Evolutionary conservation across 495 filamentous ascomycete species (phyloP).

Genomic region (Letharia lupina): DNA sequence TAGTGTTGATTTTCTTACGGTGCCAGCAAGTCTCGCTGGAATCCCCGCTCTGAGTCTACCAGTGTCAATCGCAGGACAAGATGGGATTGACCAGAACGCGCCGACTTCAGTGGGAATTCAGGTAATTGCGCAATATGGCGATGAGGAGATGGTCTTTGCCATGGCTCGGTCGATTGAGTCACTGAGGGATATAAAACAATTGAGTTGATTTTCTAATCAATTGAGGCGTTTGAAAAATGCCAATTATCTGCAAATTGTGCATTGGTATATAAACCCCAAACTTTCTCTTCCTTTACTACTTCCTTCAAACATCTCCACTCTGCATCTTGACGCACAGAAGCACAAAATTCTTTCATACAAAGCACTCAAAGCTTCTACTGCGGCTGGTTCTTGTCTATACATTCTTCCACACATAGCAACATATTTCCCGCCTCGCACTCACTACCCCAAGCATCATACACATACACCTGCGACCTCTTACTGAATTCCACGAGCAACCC

Average conservation of each 20-base stretch:
- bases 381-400: neutral
- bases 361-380: neutral
- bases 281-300: neutral
- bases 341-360: neutral
- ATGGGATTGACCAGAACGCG: conserved; percentile 24
- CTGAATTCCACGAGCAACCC: neutral
- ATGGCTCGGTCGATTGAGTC: conserved; percentile 43
- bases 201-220: neutral
- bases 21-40: conserved; percentile 87
- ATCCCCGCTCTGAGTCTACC: conserved; percentile 85
- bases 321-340: neutral
- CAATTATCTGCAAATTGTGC: neutral
- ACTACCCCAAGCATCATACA: neutral
- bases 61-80: conserved; percentile 35
- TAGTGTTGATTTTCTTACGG: conserved; percentile 90
- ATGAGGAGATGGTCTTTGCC: conserved; percentile 59
- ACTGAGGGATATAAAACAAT: conserved; percentile 3
- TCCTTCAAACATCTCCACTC: neutral
- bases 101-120: conserved; percentile 59
- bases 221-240: neutral
- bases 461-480: neutral
- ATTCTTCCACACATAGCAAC: neutral
- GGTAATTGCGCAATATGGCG: conserved; percentile 83
- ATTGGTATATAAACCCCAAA: neutral
- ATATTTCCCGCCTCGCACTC: neutral